Base-by-base conservation (phyloP, 2,329 filamentous ascomycete species). In the Neofusicoccum umdonicola region DNA sequence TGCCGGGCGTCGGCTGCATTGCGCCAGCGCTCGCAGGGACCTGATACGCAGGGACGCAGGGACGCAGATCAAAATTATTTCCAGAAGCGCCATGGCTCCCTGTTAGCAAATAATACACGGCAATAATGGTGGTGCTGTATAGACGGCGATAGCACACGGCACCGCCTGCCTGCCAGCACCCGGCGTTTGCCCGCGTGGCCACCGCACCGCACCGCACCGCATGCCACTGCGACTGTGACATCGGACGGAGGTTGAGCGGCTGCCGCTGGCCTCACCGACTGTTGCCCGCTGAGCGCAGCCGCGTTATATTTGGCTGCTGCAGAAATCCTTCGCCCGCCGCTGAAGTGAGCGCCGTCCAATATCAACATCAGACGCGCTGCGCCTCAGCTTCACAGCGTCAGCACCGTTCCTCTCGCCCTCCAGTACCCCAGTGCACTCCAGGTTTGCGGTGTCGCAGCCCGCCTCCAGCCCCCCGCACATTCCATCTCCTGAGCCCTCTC, bases 21-120 rank as follows among this genome's bases (percentile, higher is more conserved):
- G 50, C 62, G 48, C 50, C 50, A 64, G 62, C 62, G 41, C 50
- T 54, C 47, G 60, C 60, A 51, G 52, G 60, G 60, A 11, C 60
- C 45, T 52, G 60, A 51, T 63, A 54, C 61, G 61, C 61, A 63
- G 61, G 37, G 60, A 63, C 61, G 48, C 61, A 62, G 58, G 58
- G 62, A 57, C 62, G 44, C 41, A 31, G 62, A 64, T 64, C 62
- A 64, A 19, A 57, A 64, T 64, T 57, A 51, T 37, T 54, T 54
- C 47, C 47, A 45, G 19, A 51, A 52, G 15, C 61, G 61, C 22
- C n/a, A 22, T 51, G 45, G 27, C 17, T 39, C 15, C 13, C n/a
- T 15, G 57, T 42, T 12, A 22, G 45, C 11, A n/a, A 45, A 47
- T 13, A 42, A 37, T n/a, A 19, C n/a, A 35, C 34, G 34, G 58